Conservation (phyloP, 306 rosid genomes). For the Vicia villosa region DNA sequence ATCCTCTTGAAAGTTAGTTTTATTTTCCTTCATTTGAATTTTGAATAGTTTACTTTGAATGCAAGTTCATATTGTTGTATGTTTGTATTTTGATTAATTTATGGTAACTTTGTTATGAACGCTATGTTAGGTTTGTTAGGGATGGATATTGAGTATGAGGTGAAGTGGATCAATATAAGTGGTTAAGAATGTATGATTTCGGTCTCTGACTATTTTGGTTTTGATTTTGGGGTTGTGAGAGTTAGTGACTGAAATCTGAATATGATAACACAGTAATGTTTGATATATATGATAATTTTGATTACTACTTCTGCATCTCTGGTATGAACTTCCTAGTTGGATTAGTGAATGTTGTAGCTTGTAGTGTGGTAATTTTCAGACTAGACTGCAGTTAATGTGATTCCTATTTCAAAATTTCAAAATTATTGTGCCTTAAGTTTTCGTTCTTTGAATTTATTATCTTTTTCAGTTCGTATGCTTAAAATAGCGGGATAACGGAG, state of each 20-base stretch:
- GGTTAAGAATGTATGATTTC: background rate
- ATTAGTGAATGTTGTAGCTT: background rate
- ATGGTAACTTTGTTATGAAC: background rate
- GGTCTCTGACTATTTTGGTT: background rate
- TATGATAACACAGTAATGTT: background rate
- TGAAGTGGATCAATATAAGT: background rate
- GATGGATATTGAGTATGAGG: too few species aligned
- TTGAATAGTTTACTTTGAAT: background rate
- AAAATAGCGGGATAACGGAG: too few species aligned
- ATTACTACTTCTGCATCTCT: slow-evolving; percentile 2
- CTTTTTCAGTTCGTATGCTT: background rate
- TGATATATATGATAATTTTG: background rate
- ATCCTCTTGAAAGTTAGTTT: slow-evolving; percentile 2
- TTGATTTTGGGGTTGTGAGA: background rate
- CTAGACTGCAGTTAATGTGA: background rate
- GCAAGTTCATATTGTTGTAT: background rate
- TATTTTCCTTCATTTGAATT: background rate
- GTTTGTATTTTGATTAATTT: background rate
- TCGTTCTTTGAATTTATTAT: slow-evolving; percentile 10
- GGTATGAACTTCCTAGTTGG: background rate
- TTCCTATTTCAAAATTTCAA: background rate
- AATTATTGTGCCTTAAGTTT: background rate
- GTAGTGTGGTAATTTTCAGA: background rate
- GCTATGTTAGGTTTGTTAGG: background rate
- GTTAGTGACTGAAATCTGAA: background rate